Conservation (phyloP, 2,329 filamentous ascomycete genomes). For the Botrytis elliptica region DNA sequence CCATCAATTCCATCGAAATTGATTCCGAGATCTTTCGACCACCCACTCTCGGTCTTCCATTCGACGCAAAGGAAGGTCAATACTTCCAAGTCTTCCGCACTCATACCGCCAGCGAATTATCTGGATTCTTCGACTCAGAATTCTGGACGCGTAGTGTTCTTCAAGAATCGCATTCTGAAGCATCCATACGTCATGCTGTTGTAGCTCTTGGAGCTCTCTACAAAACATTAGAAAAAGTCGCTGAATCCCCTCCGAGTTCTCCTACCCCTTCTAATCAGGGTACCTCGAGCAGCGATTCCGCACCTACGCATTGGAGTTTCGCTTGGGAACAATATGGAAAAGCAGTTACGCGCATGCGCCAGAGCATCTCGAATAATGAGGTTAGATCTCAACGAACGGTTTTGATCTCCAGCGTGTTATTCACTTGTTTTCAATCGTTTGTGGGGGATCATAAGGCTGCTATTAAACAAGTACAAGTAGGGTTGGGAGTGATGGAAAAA, state of each 20-base stretch:
- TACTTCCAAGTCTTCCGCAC: conserved; percentile 63
- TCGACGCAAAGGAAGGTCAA: conserved; percentile 52
- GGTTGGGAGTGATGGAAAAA: conserved; percentile 54
- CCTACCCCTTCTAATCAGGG: conserved; percentile 26
- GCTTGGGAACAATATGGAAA: conserved; percentile 60
- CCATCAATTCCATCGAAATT: conserved; percentile 4
- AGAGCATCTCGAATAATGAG: conserved; percentile 45
- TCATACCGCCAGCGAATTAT: conserved; percentile 61
- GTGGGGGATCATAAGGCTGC: conserved; percentile 62
- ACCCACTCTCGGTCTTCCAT: conserved; percentile 35
- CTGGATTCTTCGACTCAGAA: conserved; percentile 64
- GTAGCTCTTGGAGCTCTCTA: conserved; percentile 66
- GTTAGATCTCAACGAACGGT: conserved; percentile 50
- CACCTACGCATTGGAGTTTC: conserved; percentile 56
- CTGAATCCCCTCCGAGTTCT: conserved; percentile 47
- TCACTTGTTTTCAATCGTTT: conserved; percentile 69
- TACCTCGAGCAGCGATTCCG: conserved; percentile 40
- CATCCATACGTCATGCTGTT: conserved; percentile 63
- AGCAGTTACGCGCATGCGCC: conserved; percentile 52
- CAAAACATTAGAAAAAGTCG: conserved; percentile 61
- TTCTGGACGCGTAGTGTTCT: conserved; percentile 65
- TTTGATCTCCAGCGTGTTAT: conserved; percentile 63
- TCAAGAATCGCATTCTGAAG: conserved; percentile 61
- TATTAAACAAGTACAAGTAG: conserved; percentile 60
- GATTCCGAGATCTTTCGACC: background rate